Evolutionary conservation across 2,329 filamentous ascomycete species (phyloP), one percentile per base, ranked within the genome.

Genomic region (Coniochaeta sp.): DNA sequence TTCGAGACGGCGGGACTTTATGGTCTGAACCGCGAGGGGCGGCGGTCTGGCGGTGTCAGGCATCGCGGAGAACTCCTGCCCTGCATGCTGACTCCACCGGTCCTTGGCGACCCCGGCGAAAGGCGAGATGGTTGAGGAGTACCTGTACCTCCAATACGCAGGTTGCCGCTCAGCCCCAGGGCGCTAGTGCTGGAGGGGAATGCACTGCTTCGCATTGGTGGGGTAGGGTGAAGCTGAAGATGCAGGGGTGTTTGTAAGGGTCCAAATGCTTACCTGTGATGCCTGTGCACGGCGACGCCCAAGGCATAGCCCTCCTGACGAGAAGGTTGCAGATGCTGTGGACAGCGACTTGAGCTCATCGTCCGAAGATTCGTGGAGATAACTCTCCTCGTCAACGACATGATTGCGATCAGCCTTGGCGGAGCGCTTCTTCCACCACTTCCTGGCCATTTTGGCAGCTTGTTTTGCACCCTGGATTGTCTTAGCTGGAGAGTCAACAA

Each of bases 1-100:
- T 61, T 61, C 60, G 60, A 57, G 52, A 57, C 10, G 59, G 55
- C 22, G 34, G 57, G 40, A 58, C 26, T 52, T 52, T 28, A 28
- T 52, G 42, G 42, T 47, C 22, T 24, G 42, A 58, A 47, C 38
- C 24, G 26, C 14, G 28, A 58, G 57, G 38, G 19, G 28, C 14
- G 55, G 55, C 24, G 34, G 32, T 47, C 54, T 34, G n/a, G 54
- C 28, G 54, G 34, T 56, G 28, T 56, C 54, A 38, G 54, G 30
- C 54, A 36, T 38, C 54, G 24, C 24, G 47, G 47, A n/a, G 12
- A 28, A 50, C 44, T 50, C 22, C 44, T 7, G 22, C 44, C 44
- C 47, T 6, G 22, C 47, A 52, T 52, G 47, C 47, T 52, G 24
- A 52, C 47, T 30, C 24, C 47, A 28, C 22, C 26, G 3, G 12